Conservation (phyloP, 768 basidiomycete genomes). For the Mycena polygramma region DNA sequence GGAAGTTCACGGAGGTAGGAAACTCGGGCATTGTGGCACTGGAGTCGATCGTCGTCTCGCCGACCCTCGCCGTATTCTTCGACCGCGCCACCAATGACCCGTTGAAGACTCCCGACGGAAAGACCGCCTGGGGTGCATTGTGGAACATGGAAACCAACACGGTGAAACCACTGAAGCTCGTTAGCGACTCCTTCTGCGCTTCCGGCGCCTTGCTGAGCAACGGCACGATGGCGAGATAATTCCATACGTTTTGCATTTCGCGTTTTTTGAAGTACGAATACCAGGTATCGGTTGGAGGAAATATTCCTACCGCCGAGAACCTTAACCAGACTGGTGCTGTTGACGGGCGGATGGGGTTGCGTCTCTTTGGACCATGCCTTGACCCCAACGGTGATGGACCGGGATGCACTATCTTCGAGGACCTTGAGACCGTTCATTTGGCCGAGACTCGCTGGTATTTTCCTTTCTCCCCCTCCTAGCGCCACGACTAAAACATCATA, state of each 20-base stretch:
- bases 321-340: conserved; percentile 46
- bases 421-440: conserved; percentile 61
- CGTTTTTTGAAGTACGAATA: neutral
- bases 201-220: conserved; percentile 63
- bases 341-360: conserved; percentile 43
- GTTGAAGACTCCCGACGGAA: conserved; percentile 54
- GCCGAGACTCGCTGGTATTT: conserved; percentile 66
- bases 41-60: conserved; percentile 41
- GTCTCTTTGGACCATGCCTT: conserved; percentile 43
- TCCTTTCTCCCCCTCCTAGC: neutral
- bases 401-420: conserved; percentile 52
- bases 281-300: conserved; percentile 60
- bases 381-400: conserved; percentile 39
- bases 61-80: conserved; percentile 51
- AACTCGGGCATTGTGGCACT: conserved; percentile 29
- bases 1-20: conserved; percentile 30
- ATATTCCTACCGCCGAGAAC: conserved; percentile 56
- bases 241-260: too few relatives aligned
- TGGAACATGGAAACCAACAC: conserved; percentile 63
- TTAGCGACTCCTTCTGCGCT: conserved; percentile 74
- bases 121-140: conserved; percentile 64
- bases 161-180: conserved; percentile 65
- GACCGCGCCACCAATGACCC: conserved; percentile 72
- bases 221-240: conserved; percentile 65
- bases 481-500: neutral